Conservation (phyloP, 306 rosid genomes). For the Trifolium dubium region DNA sequence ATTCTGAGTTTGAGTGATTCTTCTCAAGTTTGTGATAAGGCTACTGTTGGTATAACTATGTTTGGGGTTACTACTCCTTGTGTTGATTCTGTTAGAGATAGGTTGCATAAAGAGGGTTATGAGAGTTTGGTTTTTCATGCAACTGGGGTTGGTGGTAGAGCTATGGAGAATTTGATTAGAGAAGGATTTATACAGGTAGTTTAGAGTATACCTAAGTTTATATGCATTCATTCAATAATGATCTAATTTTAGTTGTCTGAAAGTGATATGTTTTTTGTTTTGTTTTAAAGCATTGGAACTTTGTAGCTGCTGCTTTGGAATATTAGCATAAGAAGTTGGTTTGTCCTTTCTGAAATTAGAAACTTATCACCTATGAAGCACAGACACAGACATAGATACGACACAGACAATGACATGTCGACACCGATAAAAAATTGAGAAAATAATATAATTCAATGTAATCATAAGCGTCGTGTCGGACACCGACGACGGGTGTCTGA, state of each 20-base stretch:
- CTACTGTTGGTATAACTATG: slow-evolving; percentile 84
- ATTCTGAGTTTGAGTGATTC: slow-evolving; percentile 49
- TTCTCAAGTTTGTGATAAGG: slow-evolving; percentile 50
- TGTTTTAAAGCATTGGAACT: background rate
- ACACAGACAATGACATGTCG: too few relatives aligned
- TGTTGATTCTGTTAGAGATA: slow-evolving; percentile 68
- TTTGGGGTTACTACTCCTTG: slow-evolving; percentile 92
- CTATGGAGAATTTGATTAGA: slow-evolving; percentile 89
- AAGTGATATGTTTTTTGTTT: slow-evolving; percentile 5
- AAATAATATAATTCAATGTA: too few relatives aligned
- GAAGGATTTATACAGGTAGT: slow-evolving; percentile 90
- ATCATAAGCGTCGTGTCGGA: too few relatives aligned
- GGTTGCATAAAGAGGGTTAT: slow-evolving; percentile 74
- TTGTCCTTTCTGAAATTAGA: slow-evolving; percentile 22
- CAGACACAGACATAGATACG: too few relatives aligned
- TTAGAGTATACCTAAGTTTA: slow-evolving; percentile 1
- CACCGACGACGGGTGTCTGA: too few relatives aligned
- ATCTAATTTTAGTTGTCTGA: slow-evolving; percentile 1
- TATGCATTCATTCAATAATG: slow-evolving; percentile 23
- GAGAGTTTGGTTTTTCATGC: slow-evolving; percentile 91
- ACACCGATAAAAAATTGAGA: too few relatives aligned
- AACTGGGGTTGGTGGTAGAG: slow-evolving; percentile 95
- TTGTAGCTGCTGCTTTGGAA: background rate
- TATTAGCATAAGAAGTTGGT: slow-evolving; percentile 8
- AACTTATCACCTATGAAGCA: too few relatives aligned